Conservation (phyloP, 2,329 filamentous ascomycete species). For the Fusarium sp. region DNA sequence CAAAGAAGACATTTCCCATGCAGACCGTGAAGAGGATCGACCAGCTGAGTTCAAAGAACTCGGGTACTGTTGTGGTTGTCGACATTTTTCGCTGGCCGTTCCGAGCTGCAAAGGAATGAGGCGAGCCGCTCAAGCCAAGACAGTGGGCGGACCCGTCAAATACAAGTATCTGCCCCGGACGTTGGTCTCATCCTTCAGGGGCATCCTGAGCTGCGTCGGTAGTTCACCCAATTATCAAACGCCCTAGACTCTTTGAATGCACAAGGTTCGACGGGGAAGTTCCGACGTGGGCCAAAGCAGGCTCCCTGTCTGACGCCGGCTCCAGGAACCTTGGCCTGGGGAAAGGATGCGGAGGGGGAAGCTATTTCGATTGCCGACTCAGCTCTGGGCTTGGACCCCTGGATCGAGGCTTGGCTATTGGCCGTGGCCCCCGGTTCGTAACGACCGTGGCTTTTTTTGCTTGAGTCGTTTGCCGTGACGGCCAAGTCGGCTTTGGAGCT, state of each 20-base stretch:
- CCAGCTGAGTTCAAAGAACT: constrained; percentile 57
- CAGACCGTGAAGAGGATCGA: constrained; percentile 58
- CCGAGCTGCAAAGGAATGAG: background rate
- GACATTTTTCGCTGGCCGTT: background rate
- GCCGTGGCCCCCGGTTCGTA: background rate
- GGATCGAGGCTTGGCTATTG: background rate
- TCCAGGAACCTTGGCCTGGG: background rate
- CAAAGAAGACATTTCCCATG: constrained; percentile 52
- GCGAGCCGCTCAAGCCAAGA: background rate
- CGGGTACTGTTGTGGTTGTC: constrained; percentile 5
- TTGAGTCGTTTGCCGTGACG: background rate
- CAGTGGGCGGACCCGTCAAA: background rate
- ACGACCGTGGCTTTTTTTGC: background rate
- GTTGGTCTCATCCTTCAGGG: background rate
- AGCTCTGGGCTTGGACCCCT: background rate
- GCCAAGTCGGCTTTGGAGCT: background rate
- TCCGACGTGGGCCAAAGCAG: background rate
- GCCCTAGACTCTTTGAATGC: background rate
- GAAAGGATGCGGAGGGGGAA: background rate
- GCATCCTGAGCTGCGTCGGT: background rate
- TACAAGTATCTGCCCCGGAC: background rate
- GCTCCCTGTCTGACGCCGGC: background rate
- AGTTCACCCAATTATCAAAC: background rate
- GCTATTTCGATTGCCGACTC: background rate
- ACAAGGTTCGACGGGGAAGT: background rate